Base-by-base conservation (phyloP, 2,329 filamentous ascomycete genomes). In the Proliferodiscus dingleyae region DNA sequence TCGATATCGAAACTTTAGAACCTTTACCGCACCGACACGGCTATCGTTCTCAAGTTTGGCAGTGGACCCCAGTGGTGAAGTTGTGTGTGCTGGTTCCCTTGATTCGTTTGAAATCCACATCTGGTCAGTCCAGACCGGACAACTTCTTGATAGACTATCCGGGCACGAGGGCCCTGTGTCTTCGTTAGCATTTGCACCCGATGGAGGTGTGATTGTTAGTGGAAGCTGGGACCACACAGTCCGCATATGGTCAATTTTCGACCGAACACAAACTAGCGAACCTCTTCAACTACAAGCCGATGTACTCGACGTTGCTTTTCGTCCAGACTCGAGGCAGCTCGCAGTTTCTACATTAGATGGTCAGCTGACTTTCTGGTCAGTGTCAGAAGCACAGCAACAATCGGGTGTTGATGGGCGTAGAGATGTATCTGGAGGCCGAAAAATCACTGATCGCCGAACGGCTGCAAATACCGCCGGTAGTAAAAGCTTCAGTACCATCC, bases 31-130 rank as follows among this genome's bases (percentile, higher is more conserved):
- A 2, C 90, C 93, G 0, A 90, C 88, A 24, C 78, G 91, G 45
- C 71, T 97, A 21, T 94, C 90, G 0, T 98, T 97, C 68, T 91
- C 89, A 13, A 95, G 87, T 47, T 77, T 98, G 64, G 89, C 93
- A 1, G 89, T 97, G n/a, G 94, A 98, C 56, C 90, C 93, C 0
- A 95, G 89, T 53, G 93, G 93, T 43, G 94, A 98, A 66, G 87
- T 98, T 7, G 87, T 98, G 3, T 95, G 91, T 49, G 93, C 93
- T 8, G 93, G 91, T 2, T 97, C 91, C 1, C 75, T 95, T 13
- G 93, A 98, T 65, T 95, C 90, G 4, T 97, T 96, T 55, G 91
- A 97, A 61, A 88, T 98, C 41, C 90, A 98, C 67, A 87, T 98
- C 51, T 98, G 93, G 93, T 96, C 89, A 4, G 94, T 98, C 3